A percentile compares a stretch with the other conserved stretches of the same genome.
These are phyloP conservation scores for Apocynum venetum DNA, from an alignment of 257 asterid genomes.

Conservation along the genomic window DNA sequence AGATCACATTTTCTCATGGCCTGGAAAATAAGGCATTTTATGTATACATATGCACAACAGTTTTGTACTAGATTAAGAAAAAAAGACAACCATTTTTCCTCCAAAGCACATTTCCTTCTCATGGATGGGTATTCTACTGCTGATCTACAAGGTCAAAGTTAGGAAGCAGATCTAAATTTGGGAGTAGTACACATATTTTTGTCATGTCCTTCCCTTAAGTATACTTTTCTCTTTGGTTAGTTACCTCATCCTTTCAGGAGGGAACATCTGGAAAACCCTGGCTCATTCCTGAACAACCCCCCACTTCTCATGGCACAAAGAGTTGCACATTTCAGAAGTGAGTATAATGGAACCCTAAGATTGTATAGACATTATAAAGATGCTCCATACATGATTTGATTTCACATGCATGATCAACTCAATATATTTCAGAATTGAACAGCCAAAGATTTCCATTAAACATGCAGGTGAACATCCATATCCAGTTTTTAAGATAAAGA, in stretches of 20 bases:
- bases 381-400: not conserved
- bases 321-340: not conserved
- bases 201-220: not conserved
- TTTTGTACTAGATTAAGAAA: not conserved
- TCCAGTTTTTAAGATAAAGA: not conserved
- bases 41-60: not conserved
- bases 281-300: not conserved
- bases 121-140: not conserved
- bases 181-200: not conserved
- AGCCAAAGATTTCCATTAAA: not conserved
- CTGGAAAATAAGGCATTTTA: not conserved
- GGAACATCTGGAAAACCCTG: not conserved
- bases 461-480: too few relatives aligned
- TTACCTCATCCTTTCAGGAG: not conserved
- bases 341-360: not conserved
- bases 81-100: not conserved
- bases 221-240: not conserved
- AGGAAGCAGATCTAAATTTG: not conserved
- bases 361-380: not conserved
- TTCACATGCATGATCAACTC: not conserved
- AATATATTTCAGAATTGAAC: not conserved
- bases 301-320: not conserved
- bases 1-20: not conserved
- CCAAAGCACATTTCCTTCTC: not conserved
- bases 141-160: not conserved